Base-by-base conservation (phyloP, 371 early-diverging fungal species). In the Mortierella sp. region DNA sequence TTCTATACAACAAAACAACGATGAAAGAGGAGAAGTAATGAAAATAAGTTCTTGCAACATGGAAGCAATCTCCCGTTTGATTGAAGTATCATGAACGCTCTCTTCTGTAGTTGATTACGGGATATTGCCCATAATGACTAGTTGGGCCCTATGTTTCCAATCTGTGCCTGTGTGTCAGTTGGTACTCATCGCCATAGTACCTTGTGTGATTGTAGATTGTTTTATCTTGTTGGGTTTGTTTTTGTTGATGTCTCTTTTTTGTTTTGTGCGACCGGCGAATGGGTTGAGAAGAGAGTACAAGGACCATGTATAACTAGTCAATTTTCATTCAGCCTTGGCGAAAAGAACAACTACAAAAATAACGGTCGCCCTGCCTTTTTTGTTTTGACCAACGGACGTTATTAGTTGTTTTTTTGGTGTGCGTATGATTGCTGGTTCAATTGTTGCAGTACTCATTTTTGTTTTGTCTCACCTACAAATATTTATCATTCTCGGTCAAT, bases 51-150 rank as follows among this genome's bases (percentile, higher is more conserved):
- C 47, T 50, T 50, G 50, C 16, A 50, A 50, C 50, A 50, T 50
- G 50, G 50, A 50, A 38, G 68, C n/a, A 68, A 68, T 68, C 68
- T 68, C 38, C 68, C 68, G 9, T 24, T 50, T 50, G 38, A 68
- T 38, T 68, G 34, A 38, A 68, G 42, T 38, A 34, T 42, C 42
- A 42, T 54, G 14, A n/a, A 45, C 44, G 14, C 28, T 74, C 55
- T 26, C 50, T 55, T 74, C 34, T 58, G 19, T 47, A 26, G 60
- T 28, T 34, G 28, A 38, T 57, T 55, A 19, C 72, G 24, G 26
- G 50, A 31, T 72, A 68, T 68, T 68, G 28, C 3, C 21, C 50
- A 50, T 50, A 50, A 50, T 38, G 6, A 50, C 47, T 72, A 72
- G 50, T 5, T 21, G 42, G 21, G 34, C 72, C 72, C 19, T 42